phyloP scores from a whole-genome alignment of 2,329 filamentous ascomycete genomes.

The Diaporthe sp. region DNA sequence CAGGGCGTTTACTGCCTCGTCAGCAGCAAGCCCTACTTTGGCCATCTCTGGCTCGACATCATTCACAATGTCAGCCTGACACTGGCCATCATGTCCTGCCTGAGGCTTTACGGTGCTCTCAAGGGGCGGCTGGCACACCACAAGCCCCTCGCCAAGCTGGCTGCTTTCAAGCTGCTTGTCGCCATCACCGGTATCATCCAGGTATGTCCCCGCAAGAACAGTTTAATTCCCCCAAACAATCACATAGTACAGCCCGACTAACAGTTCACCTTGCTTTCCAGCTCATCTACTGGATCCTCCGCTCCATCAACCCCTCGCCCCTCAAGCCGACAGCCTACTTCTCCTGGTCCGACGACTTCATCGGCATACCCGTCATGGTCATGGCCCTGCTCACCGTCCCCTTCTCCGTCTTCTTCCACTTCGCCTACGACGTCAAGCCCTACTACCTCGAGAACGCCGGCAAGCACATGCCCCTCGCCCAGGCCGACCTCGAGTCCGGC shows the following conservation, averaged over 20 bases:
- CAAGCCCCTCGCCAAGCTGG: conserved; percentile 50
- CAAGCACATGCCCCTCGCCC: conserved; percentile 35
- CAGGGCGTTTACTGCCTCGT: conserved; percentile 50
- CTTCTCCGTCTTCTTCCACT: conserved; percentile 46
- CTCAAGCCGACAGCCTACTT: conserved; percentile 45
- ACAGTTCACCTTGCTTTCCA: not conserved
- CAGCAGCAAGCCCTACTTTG: conserved; percentile 47
- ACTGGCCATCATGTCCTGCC: conserved; percentile 46
- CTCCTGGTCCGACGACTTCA: conserved; percentile 47
- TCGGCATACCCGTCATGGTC: conserved; percentile 47
- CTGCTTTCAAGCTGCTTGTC: conserved; percentile 53
- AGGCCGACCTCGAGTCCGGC: conserved; percentile 18
- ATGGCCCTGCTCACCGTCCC: conserved; percentile 48
- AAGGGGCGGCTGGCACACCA: conserved; percentile 47
- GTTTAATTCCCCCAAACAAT: not conserved
- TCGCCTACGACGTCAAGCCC: conserved; percentile 46
- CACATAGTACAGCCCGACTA: not conserved
- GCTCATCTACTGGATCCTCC: conserved; percentile 49
- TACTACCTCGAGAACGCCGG: conserved; percentile 44
- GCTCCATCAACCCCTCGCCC: conserved; percentile 37
- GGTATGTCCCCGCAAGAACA: conserved; percentile 40
- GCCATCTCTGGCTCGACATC: conserved; percentile 51
- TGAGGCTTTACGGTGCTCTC: conserved; percentile 48
- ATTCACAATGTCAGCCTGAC: conserved; percentile 46
- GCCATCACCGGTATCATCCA: conserved; percentile 49